Evolutionary conservation across 139 green algal species (phyloP), one percentile per base, ranked within the genome.

Genomic region (Limnomonas spitsbergensis): DNA sequence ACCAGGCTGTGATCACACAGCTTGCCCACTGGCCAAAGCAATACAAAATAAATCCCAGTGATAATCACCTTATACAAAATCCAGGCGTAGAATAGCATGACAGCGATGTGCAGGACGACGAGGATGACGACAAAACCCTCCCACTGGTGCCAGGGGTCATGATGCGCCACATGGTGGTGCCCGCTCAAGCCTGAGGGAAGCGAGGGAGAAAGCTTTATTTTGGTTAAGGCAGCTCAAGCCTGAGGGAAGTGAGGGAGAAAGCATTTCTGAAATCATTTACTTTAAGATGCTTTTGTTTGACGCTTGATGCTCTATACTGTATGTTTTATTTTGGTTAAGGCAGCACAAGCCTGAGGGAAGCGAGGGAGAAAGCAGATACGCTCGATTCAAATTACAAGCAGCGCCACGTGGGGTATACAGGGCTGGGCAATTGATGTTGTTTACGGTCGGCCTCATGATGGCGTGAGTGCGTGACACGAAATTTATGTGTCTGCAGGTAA

Each of bases 61-160:
- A n/a, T n/a, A n/a, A n/a, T 72, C 66, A 39, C 68, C 68, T 40
- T 52, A 9, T 67, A 67, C 70, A 77, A 34, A 3, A 77, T 9
- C 9, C n/a, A 77, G 38, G 14, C 24, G 27, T 38, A 77, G 40
- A 77, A 77, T 7, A 32, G 31, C 38, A 77, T n/a, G 4, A 38
- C 70, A 6, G 9, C 26, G n/a, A 77, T 77, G 70, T 77, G 70
- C 29, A 77, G 4, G 6, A 61, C 6, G 3, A 77, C 39, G 4
- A 77, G n/a, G 38, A 77, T 66, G 4, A 61, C 38, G 3, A 77
- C 40, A 4, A 77, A 38, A 24, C 70, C 70, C 40, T 77, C 70
- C 70, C 70, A 77, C n/a, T 77, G 70, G n/a, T 77, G 70, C 70
- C 70, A 77, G 20, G 70, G 70, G 70, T 77, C 70, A 26, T 61